A percentile compares a stretch with the other conserved stretches of the same genome.
Evolutionary conservation across 192 early-diverging fungal genomes (phyloP).

Genomic region (Dissophora ornata): DNA sequence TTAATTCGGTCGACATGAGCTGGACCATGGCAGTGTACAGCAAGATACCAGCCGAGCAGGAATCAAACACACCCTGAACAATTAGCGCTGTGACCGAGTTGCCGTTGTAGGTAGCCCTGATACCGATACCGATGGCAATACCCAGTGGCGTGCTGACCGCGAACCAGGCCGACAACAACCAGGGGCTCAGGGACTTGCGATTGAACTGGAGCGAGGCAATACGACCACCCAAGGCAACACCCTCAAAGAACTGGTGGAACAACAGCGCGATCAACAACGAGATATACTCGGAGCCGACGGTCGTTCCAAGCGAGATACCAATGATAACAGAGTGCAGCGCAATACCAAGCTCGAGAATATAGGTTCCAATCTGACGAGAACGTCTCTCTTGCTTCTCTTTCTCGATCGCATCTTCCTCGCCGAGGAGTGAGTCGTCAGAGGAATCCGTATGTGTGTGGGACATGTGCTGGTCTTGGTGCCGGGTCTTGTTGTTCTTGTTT

Average conservation of each 20-base stretch:
- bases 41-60: slow-evolving; percentile 84
- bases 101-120: slow-evolving; percentile 70
- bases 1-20: slow-evolving; percentile 79
- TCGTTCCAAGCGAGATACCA: slow-evolving; percentile 74
- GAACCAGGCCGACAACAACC: slow-evolving; percentile 70
- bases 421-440: slow-evolving; percentile 4
- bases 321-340: slow-evolving; percentile 82
- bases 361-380: slow-evolving; percentile 64
- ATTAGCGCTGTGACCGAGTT: slow-evolving; percentile 64
- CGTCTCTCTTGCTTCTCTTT: slow-evolving; percentile 40
- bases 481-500: slow-evolving; percentile 23
- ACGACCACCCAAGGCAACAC: slow-evolving; percentile 80
- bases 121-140: slow-evolving; percentile 79
- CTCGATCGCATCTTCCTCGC: background rate
- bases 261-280: slow-evolving; percentile 65
- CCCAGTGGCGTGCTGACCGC: slow-evolving; percentile 88
- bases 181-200: slow-evolving; percentile 54
- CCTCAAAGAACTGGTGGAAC: slow-evolving; percentile 81
- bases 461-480: slow-evolving; percentile 14
- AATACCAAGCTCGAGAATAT: slow-evolving; percentile 82
- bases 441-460: background rate
- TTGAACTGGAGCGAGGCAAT: slow-evolving; percentile 64
- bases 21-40: slow-evolving; percentile 83
- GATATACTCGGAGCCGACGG: slow-evolving; percentile 64
- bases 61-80: slow-evolving; percentile 81